Conservation (phyloP, 2,329 filamentous ascomycete species). For the Venturia aucupariae region DNA sequence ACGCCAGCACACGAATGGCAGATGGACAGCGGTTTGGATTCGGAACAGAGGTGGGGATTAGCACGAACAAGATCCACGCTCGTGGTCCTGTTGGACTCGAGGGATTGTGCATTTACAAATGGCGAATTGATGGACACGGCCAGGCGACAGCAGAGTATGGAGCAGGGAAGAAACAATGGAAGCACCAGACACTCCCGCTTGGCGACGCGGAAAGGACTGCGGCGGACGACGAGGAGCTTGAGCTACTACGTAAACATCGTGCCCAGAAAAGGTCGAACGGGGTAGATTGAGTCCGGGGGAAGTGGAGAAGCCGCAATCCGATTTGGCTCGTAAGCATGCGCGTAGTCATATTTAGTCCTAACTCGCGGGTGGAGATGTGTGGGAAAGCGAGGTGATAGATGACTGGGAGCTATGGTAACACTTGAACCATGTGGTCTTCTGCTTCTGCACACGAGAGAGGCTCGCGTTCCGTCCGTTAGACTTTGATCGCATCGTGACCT, state of each 20-base stretch:
- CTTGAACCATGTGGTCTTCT: background rate
- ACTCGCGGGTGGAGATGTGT: too few relatives aligned
- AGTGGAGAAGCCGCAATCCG: background rate
- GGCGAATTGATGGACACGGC: constrained; percentile 74
- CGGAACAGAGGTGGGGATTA: constrained; percentile 95
- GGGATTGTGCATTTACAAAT: constrained; percentile 95
- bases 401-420: background rate
- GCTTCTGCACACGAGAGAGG: constrained; percentile 1
- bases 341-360: constrained; percentile 6
- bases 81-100: constrained; percentile 89
- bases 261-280: constrained; percentile 3
- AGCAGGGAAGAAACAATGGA: constrained; percentile 44
- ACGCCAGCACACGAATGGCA: constrained; percentile 85
- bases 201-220: constrained; percentile 13
- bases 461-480: background rate
- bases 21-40: constrained; percentile 97
- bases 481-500: background rate
- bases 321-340: background rate
- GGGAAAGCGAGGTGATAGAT: background rate
- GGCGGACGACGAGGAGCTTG: constrained; percentile 11
- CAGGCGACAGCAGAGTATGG: constrained; percentile 73
- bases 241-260: constrained; percentile 11
- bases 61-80: constrained; percentile 96
- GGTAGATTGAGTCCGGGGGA: background rate
- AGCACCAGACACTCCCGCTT: constrained; percentile 41